Conservation (phyloP, 805 yeast species). For the Kluyveromyces dobzhanskii region DNA sequence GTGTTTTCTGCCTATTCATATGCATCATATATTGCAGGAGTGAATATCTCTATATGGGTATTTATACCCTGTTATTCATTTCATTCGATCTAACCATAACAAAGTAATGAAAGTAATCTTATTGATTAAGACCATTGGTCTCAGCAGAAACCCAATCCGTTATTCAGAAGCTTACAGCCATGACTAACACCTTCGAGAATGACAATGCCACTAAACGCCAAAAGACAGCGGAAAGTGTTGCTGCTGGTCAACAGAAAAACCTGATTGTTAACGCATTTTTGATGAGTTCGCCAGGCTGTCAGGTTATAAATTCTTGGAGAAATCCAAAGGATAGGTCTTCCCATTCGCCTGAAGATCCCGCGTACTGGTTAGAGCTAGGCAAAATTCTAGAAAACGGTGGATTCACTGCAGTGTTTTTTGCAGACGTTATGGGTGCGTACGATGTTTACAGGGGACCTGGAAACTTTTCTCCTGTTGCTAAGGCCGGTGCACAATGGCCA, state of each 20-base stretch:
- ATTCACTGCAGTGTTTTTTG: constrained; percentile 32
- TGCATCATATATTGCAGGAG: no score
- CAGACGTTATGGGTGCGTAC: constrained; percentile 35
- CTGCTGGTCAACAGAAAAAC: constrained; percentile 13
- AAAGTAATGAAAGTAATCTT: no score
- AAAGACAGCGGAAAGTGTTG: constrained; percentile 2
- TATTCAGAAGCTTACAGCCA: not conserved
- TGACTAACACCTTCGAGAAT: not conserved
- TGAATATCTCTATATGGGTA: no score
- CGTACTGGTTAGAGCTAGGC: constrained; percentile 34
- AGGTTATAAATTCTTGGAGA: constrained; percentile 15
- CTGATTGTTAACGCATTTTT: constrained; percentile 32
- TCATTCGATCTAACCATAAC: no score
- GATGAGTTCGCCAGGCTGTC: constrained; percentile 25
- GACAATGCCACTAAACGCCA: constrained; percentile 1
- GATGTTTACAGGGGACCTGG: constrained; percentile 36
- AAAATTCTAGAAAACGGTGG: constrained; percentile 31
- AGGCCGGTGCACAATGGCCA: constrained; percentile 30
- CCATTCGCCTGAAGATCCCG: constrained; percentile 19
- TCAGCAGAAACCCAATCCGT: no score
- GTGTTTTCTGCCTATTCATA: no score
- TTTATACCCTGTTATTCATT: no score
- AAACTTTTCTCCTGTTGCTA: constrained; percentile 31
- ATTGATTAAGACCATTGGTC: no score
- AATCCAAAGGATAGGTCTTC: constrained; percentile 8